phyloP scores from a whole-genome alignment of 495 filamentous ascomycete genomes.

The Annulohypoxylon moriforme region DNA sequence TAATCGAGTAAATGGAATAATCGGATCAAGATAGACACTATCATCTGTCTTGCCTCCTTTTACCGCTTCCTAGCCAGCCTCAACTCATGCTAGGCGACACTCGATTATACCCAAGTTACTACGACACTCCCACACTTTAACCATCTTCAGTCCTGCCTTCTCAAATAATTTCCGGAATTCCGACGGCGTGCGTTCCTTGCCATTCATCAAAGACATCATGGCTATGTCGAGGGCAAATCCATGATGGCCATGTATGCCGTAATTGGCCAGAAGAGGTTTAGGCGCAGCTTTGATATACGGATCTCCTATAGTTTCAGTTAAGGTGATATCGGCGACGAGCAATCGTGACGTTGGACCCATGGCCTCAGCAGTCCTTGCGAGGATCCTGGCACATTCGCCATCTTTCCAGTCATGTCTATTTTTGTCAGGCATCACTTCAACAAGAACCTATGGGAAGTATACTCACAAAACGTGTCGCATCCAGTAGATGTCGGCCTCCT shows the following conservation, averaged over 20 bases:
- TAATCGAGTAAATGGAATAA: slow-evolving; percentile 15
- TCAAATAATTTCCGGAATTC: slow-evolving; percentile 41
- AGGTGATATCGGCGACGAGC: slow-evolving; percentile 54
- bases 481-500: slow-evolving; percentile 57
- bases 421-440: slow-evolving; percentile 20
- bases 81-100: slow-evolving; percentile 31
- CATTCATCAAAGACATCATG: slow-evolving; percentile 56
- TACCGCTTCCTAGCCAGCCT: neutral
- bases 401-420: slow-evolving; percentile 57
- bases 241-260: slow-evolving; percentile 47
- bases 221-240: slow-evolving; percentile 51
- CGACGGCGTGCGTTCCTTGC: slow-evolving; percentile 55
- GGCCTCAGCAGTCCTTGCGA: slow-evolving; percentile 41
- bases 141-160: slow-evolving; percentile 35
- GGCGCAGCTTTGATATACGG: slow-evolving; percentile 49
- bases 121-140: slow-evolving; percentile 43
- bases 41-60: slow-evolving; percentile 1
- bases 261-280: slow-evolving; percentile 52
- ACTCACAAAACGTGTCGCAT: slow-evolving; percentile 53
- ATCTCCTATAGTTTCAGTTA: slow-evolving; percentile 53
- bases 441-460: neutral
- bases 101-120: slow-evolving; percentile 41
- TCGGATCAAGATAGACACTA: neutral
- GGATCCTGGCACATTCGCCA: slow-evolving; percentile 53
- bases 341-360: slow-evolving; percentile 52